Base-by-base conservation (phyloP, 2,329 filamentous ascomycete genomes). In the Trichoderma hamatum region DNA sequence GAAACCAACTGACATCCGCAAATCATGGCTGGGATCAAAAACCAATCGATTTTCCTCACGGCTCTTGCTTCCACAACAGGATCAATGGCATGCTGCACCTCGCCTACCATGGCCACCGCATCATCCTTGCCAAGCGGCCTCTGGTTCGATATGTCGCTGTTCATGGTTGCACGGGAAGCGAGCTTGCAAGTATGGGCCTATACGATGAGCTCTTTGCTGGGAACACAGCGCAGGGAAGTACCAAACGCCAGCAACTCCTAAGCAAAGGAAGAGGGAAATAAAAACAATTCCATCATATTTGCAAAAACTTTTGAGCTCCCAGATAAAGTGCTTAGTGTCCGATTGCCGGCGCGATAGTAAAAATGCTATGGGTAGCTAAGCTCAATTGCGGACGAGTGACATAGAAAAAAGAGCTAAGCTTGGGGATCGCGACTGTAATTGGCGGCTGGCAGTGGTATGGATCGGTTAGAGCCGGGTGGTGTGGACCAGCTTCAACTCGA, bases 11-110 rank as follows among this genome's bases (percentile, higher is more conserved):
- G 70, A 81, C 81, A 83, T 63, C 83, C 83, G 73, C 89, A 74
- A 26, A 86, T 82, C 89, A 92, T 92, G 14, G 87, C 84, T 0
- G 90, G 90, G 39, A 92, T 90, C 56, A 92, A 78, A 71, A 89
- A 89, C 71, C 82, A 79, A 73, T 92, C 90, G 63, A 91, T 90
- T 79, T 91, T 92, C 59, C 86, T 81, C 28, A 91, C 78, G 10
- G 90, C 88, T 58, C 85, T 83, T 21, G 81, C 83, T 69, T 85
- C 85, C 0, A 88, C 77, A 0, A 76, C 80, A 0, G 86, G 84
- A 73, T 91, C 89, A 55, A 89, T 82, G 3, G 78, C 75, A 70
- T 85, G 84, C 3, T 80, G 80, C 72, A 84, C 80, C 70, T 89
- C 86, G 28, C 88, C 87, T 2, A 90, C 88, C 69, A 91, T 82